Base-by-base conservation (phyloP, 129 eudicot species). In the Arctium lappa region DNA sequence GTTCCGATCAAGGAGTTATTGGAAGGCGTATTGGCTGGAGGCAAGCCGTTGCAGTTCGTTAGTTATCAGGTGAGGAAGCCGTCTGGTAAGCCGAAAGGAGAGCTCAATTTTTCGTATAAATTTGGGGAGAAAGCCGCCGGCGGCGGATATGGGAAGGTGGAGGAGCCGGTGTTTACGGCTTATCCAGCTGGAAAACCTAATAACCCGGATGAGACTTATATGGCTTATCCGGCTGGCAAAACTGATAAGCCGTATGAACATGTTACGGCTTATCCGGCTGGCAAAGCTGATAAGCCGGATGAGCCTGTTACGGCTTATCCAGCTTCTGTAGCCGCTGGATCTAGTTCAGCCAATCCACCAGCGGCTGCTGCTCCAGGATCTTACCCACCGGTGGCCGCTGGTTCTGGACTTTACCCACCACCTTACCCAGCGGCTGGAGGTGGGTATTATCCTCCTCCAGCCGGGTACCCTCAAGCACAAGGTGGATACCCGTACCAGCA, bases 51-150 rank as follows among this genome's bases (percentile, higher is more conserved):
- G 5, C 85, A 81, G 69, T 75, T 86, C 71, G 92, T 91, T 9
- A 86, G 93, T 73, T 93, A 92, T 81, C 95, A 92, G 81, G 93
- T 92, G 27, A 89, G 93, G 80, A 90, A 88, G 70, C 90, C 93
- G 30, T 82, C 88, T 3, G 97, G 95, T 10, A 91, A 83, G 32
- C 89, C 97, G 9, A 88, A 89, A 50, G 97, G 97, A 0, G 91
- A 86, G 31, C 82, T 93, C 16, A 86, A 79, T 22, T 88, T 93
- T 73, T 86, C 92, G 22, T 93, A 87, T 48, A 81, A 91, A 44
- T 82, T 90, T 56, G 84, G 83, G 5, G 97, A 83, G 1, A 84
- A 56, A 40, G 34, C 71, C 6, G 68, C 78, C 27, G 27, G 0
- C 27, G 27, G 27, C 31, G 78, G 22, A 2, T 65, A 44, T 16